Base-by-base conservation (phyloP, 345 rosid species). In the Populus deltoides region DNA sequence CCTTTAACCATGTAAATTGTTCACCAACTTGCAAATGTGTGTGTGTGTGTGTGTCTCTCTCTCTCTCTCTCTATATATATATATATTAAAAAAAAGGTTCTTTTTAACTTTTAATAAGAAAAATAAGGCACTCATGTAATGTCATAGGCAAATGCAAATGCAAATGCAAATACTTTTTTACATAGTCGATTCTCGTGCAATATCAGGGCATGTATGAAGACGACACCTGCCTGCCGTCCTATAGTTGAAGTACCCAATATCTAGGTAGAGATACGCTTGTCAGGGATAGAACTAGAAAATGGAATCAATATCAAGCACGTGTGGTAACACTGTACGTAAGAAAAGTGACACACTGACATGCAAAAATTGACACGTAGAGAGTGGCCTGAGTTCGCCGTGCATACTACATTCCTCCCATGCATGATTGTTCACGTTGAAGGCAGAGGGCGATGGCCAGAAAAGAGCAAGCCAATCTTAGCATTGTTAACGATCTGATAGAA, bases 381-480 rank as follows among this genome's bases (percentile, higher is more conserved):
- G 20, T 73, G 68, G 41, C 75, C 75, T 3, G 13, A 6, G 10
- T 6, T 17, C 15, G 31, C 13, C 33, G 16, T 63, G 67, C 2
- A 36, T 24, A 22, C n/a, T 12, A 9, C 51, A 20, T 33, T 71
- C 67, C 66, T 20, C 49, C 57, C 51, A 43, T 67, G 66, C 71
- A 66, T 81, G 77, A 76, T 80, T 76, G 68, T 57, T 53, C 24
- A 18, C 22, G n/a, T 72, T 71, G 79, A 76, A 71, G 71, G 31
- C 45, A 62, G 18, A 4, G 24, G 12, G 66, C 49, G 11, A 16
- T 18, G 16, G 33, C 76, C 41, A 22, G 38, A 49, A 68, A 63
- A 75, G 61, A 5, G 36, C 61, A 70, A 80, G 15, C 47, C 39
- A 65, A 43, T 70, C 41, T 25, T 0, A 66, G 63, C 16, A 72